Percentiles rank a stretch among this genome's conserved stretches.
phyloP scores from a whole-genome alignment of 352 stramenopile genomes.

The Phytophthora capsici region DNA sequence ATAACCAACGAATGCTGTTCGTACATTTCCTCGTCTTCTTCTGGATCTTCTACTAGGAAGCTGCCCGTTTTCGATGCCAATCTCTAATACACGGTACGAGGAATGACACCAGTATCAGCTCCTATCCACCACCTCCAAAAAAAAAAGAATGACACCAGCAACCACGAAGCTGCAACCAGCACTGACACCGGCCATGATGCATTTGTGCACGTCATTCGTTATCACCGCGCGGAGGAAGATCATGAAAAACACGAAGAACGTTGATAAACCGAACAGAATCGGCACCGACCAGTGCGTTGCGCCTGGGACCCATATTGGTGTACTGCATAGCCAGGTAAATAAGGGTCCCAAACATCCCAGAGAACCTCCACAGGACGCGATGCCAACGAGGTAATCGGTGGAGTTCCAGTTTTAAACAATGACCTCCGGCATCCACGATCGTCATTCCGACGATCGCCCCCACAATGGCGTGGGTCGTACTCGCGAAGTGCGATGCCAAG shows the following conservation, averaged over 20 bases:
- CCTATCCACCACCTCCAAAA: too few species aligned
- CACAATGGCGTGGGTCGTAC: constrained; percentile 79
- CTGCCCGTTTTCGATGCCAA: constrained; percentile 33
- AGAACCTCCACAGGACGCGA: constrained; percentile 80
- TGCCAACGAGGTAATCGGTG: constrained; percentile 37
- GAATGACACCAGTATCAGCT: too few species aligned
- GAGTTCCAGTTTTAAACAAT: constrained; percentile 52
- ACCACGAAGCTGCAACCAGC: neutral
- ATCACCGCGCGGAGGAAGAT: constrained; percentile 48
- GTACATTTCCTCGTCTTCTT: constrained; percentile 8
- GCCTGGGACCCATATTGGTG: constrained; percentile 53
- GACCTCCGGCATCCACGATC: constrained; percentile 45
- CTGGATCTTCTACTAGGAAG: constrained; percentile 16
- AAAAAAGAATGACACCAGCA: constrained; percentile 13
- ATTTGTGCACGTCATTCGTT: constrained; percentile 18
- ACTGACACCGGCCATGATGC: constrained; percentile 8
- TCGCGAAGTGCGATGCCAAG: constrained; percentile 57
- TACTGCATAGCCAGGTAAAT: too few species aligned
- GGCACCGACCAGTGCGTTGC: constrained; percentile 51
- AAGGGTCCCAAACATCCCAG: constrained; percentile 51
- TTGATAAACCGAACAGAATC: constrained; percentile 55
- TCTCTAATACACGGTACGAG: constrained; percentile 33
- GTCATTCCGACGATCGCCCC: constrained; percentile 73
- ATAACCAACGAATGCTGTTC: constrained; percentile 9
- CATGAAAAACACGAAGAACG: constrained; percentile 53